Percentiles rank a stretch among this genome's conserved stretches.
Conservation (phyloP, 2,329 filamentous ascomycete species). For the Verticillium alfalfae region DNA sequence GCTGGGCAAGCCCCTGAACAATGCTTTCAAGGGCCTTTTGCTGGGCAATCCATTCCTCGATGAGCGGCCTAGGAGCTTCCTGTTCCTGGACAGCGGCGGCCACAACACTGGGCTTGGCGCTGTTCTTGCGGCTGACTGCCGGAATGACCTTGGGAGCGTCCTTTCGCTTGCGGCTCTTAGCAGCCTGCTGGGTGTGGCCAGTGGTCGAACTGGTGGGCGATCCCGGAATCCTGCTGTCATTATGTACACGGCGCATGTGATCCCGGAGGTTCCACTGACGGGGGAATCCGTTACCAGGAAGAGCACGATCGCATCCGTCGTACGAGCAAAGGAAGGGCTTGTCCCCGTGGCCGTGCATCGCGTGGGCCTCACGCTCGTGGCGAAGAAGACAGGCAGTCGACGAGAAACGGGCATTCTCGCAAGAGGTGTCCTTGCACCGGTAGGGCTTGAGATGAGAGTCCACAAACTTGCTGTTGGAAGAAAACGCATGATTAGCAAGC, state of each 20-base stretch:
- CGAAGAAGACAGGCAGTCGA: slow-evolving; percentile 92
- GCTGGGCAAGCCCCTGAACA: slow-evolving; percentile 41
- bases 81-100: slow-evolving; percentile 25
- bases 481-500: slow-evolving; percentile 14
- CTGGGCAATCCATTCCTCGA: slow-evolving; percentile 56
- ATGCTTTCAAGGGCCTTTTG: slow-evolving; percentile 59
- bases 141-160: slow-evolving; percentile 34
- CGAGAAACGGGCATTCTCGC: slow-evolving; percentile 83
- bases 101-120: slow-evolving; percentile 32
- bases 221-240: slow-evolving; percentile 44
- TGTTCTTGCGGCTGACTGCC: slow-evolving; percentile 42
- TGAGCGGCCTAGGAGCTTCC: slow-evolving; percentile 32
- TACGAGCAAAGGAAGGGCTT: slow-evolving; percentile 89
- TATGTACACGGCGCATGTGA: slow-evolving; percentile 95
- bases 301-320: slow-evolving; percentile 77
- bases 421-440: slow-evolving; percentile 80
- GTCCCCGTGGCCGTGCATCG: slow-evolving; percentile 89
- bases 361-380: slow-evolving; percentile 92
- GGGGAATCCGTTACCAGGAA: slow-evolving; percentile 82
- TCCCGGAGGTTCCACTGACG: slow-evolving; percentile 94
- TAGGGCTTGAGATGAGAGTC: slow-evolving; percentile 97
- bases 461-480: slow-evolving; percentile 73
- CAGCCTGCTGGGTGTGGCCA: slow-evolving; percentile 35
- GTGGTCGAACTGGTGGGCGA: slow-evolving; percentile 26
- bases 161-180: slow-evolving; percentile 57